Base-by-base conservation (phyloP, 2,329 filamentous ascomycete genomes). In the Acarospora socialis region DNA sequence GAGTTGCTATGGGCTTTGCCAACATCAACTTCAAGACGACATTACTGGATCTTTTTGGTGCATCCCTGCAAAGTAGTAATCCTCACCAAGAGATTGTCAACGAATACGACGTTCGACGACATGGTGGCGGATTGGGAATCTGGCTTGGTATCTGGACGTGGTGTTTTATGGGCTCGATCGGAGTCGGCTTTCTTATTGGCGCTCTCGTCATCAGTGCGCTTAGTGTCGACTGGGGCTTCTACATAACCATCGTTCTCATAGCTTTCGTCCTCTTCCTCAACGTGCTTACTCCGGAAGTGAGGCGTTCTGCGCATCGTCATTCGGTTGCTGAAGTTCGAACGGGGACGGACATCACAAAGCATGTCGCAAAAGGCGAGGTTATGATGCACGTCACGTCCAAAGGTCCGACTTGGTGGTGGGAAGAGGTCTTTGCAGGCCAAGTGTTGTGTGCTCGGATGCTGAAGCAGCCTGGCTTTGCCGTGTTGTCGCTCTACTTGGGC, bases 61-160 rank as follows among this genome's bases (percentile, higher is more conserved):
- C 77, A 3, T 83, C 77, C 0, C 55, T 84, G 14, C 79, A 81
- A 64, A 79, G 75, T 45, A 62, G 65, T 23, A 72, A 73, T 29
- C 78, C 80, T 2, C 77, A 83, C 45, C 74, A 81, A 53, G 79
- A 82, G 46, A 56, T 78, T 13, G 73, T 78, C 1, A 66, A 76
- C 35, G 55, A 66, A 8, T 70, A 70, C 43, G 80, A 84, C 50
- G 68, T 79, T 12, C 69, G 80, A 33, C 65, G 79, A 23, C 77
- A 83, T 46, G 81, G 81, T 5, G 78, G 80, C 8, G 80, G 81
- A 0, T 75, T 84, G 59, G 81, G 81, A 0, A 59, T 80, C n/a
- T 86, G 80, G 81, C 61, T 83, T 7, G 77, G 77, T 2, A 63
- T 80, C 33, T 84, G 79, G 77, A 75, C 76, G 0, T 86, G 76